Conservation (phyloP, 2,329 filamentous ascomycete genomes). For the Pseudocercospora fijiensis region DNA sequence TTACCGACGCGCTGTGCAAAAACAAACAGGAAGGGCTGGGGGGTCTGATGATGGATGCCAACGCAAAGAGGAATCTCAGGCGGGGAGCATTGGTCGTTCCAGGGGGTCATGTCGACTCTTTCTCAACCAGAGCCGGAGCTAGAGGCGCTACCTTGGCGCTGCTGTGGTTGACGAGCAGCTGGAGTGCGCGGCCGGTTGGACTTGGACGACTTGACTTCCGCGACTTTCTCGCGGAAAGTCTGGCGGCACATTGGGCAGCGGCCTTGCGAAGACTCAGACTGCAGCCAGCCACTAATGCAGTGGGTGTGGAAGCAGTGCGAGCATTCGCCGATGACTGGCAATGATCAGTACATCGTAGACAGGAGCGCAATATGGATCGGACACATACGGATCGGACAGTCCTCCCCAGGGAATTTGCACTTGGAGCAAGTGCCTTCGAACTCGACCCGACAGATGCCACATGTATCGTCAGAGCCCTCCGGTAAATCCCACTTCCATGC, state of each 20-base stretch:
- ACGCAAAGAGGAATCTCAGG: background rate
- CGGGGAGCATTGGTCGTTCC: background rate
- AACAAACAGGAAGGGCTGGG: background rate
- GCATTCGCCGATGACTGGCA: conserved; percentile 86
- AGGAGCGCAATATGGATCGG: conserved; percentile 15
- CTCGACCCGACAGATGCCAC: conserved; percentile 95
- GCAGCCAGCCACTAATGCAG: conserved; percentile 94
- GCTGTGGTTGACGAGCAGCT: conserved; percentile 3
- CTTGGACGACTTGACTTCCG: conserved; percentile 19
- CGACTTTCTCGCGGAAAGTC: conserved; percentile 46
- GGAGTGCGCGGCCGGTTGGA: conserved; percentile 16
- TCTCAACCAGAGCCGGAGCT: conserved; percentile 7
- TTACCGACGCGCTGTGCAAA: background rate
- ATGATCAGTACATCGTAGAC: conserved; percentile 18
- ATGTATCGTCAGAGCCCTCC: conserved; percentile 79
- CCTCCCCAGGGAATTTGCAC: conserved; percentile 96
- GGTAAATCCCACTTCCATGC: conserved; percentile 98
- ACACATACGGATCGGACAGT: conserved; percentile 80
- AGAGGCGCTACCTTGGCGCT: conserved; percentile 1
- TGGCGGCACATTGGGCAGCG: conserved; percentile 98
- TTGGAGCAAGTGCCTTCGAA: conserved; percentile 97
- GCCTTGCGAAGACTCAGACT: conserved; percentile 87
- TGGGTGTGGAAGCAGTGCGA: conserved; percentile 99
- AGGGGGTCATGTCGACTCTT: background rate
- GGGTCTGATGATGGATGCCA: background rate